These are phyloP conservation scores for Jacaranda copaia DNA, from an alignment of 257 asterid genomes.

Conservation along the genomic window DNA sequence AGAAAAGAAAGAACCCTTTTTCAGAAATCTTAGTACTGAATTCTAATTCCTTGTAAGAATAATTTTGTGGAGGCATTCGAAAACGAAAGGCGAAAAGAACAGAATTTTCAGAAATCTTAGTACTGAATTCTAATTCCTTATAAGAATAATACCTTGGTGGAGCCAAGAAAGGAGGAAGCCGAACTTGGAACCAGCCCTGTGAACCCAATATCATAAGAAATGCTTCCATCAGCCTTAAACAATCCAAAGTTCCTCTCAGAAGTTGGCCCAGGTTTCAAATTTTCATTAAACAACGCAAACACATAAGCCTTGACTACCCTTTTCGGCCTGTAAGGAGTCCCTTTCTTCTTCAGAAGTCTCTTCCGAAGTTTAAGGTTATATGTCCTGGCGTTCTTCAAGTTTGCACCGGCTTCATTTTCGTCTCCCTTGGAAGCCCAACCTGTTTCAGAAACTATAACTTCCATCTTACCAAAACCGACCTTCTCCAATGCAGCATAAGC, in stretches of 20 bases:
- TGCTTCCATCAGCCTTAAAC: constrained; percentile 76
- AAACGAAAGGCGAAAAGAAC: not conserved
- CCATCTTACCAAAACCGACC: constrained; percentile 59
- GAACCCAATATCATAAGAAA: constrained; percentile 66
- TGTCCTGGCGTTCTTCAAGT: constrained; percentile 55
- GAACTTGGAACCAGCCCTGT: constrained; percentile 64
- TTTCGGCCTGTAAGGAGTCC: constrained; percentile 74
- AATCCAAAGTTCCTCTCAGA: constrained; percentile 82
- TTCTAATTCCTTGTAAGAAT: too few species aligned
- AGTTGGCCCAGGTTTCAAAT: constrained; percentile 72
- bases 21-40: too few species aligned
- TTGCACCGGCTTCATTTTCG: constrained; percentile 67
- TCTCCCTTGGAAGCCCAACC: constrained; percentile 85
- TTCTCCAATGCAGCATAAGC: constrained; percentile 70
- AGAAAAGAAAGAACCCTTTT: not conserved
- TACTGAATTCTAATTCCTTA: too few species aligned
- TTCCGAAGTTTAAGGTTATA: constrained; percentile 59
- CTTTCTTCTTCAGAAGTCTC: constrained; percentile 57
- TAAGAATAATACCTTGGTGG: constrained; percentile 45
- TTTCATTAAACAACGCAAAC: constrained; percentile 73
- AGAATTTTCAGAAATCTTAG: not conserved
- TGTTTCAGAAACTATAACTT: constrained; percentile 77
- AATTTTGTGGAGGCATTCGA: constrained; percentile 15
- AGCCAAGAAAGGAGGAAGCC: constrained; percentile 36
- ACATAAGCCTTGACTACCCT: constrained; percentile 60